Evolutionary conservation across 2,329 filamentous ascomycete genomes (phyloP).

Genomic region (Tolypocladium endophyticum): DNA sequence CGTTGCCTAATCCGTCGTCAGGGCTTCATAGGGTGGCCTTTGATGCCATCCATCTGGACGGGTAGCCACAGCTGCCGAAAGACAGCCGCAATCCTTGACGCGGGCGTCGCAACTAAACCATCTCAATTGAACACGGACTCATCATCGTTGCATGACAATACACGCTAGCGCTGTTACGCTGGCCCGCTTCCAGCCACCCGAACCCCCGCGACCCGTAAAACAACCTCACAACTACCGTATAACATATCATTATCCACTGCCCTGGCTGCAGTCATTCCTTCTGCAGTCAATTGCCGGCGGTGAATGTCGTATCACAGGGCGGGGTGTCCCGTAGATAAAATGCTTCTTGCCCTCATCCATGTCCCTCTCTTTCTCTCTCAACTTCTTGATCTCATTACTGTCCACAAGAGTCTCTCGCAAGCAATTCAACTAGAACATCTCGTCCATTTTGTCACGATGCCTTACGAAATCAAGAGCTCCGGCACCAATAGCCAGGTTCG

Average conservation of each 20-base stretch:
- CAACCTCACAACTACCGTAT: no score
- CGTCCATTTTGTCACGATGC: constrained; percentile 6
- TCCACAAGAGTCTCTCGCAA: background rate
- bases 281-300: background rate
- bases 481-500: constrained; percentile 55
- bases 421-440: background rate
- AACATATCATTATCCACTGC: background rate
- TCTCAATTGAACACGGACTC: background rate
- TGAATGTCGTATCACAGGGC: background rate
- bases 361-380: background rate
- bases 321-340: background rate
- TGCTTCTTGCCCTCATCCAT: background rate
- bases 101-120: background rate
- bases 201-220: no score
- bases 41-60: background rate
- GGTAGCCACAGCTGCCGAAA: background rate
- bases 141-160: background rate
- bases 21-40: background rate
- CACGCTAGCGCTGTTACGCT: background rate
- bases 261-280: background rate
- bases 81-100: background rate
- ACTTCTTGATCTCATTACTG: background rate
- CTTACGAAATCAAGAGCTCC: constrained; percentile 33
- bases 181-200: background rate
- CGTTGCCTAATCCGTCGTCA: background rate